Percentiles rank a stretch among this genome's conserved stretches.
These are phyloP conservation scores for Castanea sativa DNA, from an alignment of 306 rosid genomes.

Conservation along the genomic window DNA sequence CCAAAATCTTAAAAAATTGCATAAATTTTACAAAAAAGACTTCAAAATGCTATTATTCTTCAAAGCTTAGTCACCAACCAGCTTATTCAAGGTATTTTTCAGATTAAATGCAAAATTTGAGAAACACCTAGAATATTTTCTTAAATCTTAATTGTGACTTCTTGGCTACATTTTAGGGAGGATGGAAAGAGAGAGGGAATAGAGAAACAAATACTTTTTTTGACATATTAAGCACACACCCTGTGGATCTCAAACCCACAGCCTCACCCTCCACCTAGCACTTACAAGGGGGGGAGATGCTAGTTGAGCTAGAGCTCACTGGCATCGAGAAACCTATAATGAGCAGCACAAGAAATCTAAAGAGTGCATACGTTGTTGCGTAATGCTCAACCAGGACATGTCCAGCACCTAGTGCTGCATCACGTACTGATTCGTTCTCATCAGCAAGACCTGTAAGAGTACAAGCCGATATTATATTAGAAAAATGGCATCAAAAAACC, in stretches of 20 bases:
- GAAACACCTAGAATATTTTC: background rate
- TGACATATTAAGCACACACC: too few relatives aligned
- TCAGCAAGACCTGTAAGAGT: slow-evolving; percentile 82
- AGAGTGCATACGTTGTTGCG: slow-evolving; percentile 77
- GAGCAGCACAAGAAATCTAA: slow-evolving; percentile 12
- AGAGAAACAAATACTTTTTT: too few relatives aligned
- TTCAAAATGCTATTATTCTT: background rate
- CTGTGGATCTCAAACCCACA: too few relatives aligned
- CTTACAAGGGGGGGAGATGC: too few relatives aligned
- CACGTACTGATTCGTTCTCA: slow-evolving; percentile 99
- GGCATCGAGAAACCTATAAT: background rate
- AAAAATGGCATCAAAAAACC: background rate
- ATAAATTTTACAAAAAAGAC: background rate
- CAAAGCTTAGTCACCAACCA: background rate
- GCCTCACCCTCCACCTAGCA: too few relatives aligned
- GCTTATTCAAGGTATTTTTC: background rate
- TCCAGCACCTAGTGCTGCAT: slow-evolving; percentile 97
- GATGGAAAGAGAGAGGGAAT: background rate
- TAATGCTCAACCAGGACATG: slow-evolving; percentile 96
- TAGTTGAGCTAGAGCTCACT: too few relatives aligned
- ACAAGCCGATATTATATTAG: background rate
- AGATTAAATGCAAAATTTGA: background rate
- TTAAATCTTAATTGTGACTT: background rate
- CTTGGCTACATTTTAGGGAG: background rate
- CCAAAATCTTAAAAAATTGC: background rate